Conservation (phyloP, 176 grass and related monocot species). For the Triticum timopheevii region DNA sequence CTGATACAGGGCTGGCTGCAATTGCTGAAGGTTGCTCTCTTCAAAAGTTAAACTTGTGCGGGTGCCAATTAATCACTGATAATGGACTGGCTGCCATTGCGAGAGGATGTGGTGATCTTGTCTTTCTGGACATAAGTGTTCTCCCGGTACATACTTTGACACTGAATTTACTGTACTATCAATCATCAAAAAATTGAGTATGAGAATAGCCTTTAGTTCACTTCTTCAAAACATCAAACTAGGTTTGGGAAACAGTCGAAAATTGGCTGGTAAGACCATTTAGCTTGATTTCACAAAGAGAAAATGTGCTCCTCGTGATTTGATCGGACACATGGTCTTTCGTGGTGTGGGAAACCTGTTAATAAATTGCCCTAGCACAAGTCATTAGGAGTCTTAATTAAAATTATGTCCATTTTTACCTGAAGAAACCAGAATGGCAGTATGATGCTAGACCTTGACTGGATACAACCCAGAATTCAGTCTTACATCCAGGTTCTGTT, state of each 20-base stretch:
- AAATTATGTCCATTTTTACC: neutral
- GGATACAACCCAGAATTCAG: neutral
- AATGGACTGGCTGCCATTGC: conserved; percentile 66
- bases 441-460: neutral
- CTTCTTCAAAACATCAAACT: neutral
- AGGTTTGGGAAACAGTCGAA: neutral
- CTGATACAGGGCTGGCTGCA: conserved; percentile 64
- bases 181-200: neutral
- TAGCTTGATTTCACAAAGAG: neutral
- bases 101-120: conserved; percentile 72
- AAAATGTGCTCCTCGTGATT: neutral
- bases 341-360: neutral
- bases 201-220: neutral
- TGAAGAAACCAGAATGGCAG: neutral
- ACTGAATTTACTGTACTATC: neutral
- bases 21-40: conserved; percentile 75
- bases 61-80: conserved; percentile 74
- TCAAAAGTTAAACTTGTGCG: conserved; percentile 58
- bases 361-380: neutral
- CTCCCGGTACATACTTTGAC: conserved; percentile 53
- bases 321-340: neutral
- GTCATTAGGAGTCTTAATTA: neutral
- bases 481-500: neutral
- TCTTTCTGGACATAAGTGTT: conserved; percentile 74
- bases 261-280: neutral